Base-by-base conservation (phyloP, 2,329 filamentous ascomycete genomes). In the Aphanocladium album region DNA sequence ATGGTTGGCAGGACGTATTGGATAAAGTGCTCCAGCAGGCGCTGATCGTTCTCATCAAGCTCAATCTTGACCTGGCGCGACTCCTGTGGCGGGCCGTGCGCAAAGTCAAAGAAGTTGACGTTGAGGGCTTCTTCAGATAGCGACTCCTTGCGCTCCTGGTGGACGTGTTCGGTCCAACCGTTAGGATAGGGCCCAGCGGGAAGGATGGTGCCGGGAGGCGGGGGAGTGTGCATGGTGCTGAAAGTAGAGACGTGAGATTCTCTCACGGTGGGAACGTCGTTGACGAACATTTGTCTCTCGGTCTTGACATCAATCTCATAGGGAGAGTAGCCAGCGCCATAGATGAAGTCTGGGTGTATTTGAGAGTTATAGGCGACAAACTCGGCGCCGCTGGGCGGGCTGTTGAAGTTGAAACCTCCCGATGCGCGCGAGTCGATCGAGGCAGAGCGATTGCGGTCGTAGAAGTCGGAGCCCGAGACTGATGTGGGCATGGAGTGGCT, bases 281-380 rank as follows among this genome's bases (percentile, higher is more conserved):
- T 91, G 74, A 97, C 87, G 74, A 90, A 96, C 80, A 96, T 92
- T 68, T 97, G 91, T 65, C 91, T 84, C 78, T 97, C 93, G 1
- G 93, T 97, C 82, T 93, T 96, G 79, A 98, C 89, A 73, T 97
- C 93, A 63, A 97, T 88, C 75, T 97, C 93, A 72, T 96, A 97
- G 0, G 93, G 91, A 21, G 89, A 84, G 73, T 83, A 89, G 65
- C 83, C 73, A 62, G 82, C 78, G 64, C 73, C 73, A 63, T 83
- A 81, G 75, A 83, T 80, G 70, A 84, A 75, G 72, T 89, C 83
- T 14, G 80, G 77, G 66, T 83, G 89, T 76, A 88, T 83, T 77
- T 83, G 81, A 19, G 78, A 76, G 65, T 80, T 84, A 77, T 89
- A 89, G 70, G 79, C 82, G 68, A 81, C 85, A 77, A 82, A 86